phyloP scores from a whole-genome alignment of 108 stramenopile genomes.

The Nitzschia sp. region DNA sequence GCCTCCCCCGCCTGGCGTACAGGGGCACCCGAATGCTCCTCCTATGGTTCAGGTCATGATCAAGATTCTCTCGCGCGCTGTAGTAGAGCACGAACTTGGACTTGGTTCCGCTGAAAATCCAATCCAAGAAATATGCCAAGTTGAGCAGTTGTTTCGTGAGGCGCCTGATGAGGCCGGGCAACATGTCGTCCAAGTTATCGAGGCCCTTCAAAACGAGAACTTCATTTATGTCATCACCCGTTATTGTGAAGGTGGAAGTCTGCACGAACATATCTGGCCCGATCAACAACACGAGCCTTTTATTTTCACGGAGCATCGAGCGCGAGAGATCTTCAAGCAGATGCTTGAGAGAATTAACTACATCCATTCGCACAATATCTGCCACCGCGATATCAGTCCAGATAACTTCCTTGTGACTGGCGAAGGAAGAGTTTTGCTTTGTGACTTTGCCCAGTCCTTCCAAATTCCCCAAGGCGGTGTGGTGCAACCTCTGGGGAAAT shows the following conservation, averaged over 20 bases:
- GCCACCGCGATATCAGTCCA: conserved; percentile 58
- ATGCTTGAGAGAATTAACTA: background rate
- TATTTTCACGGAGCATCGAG: background rate
- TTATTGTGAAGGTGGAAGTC: background rate
- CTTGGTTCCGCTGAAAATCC: conserved; percentile 37
- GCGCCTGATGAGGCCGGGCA: background rate
- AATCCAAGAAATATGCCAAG: conserved; percentile 34
- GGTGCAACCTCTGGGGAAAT: too few species aligned
- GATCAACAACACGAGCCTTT: background rate
- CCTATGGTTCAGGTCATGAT: conserved; percentile 25
- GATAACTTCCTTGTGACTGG: conserved; percentile 56
- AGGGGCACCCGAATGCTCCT: background rate
- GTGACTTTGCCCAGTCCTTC: too few species aligned
- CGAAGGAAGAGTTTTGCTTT: conserved; percentile 19
- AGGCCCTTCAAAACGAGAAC: background rate
- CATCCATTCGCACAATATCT: conserved; percentile 10
- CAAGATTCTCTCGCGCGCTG: conserved; percentile 23
- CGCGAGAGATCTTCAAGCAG: background rate
- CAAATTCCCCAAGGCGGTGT: too few species aligned
- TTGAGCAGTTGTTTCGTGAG: conserved; percentile 3
- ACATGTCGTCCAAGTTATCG: background rate
- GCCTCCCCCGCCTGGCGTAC: background rate
- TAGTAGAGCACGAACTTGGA: conserved; percentile 23
- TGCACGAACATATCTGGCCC: background rate
- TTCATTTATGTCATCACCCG: background rate